Evolutionary conservation across 2,329 filamentous ascomycete species (phyloP), one percentile per base, ranked within the genome.

Genomic region (Seiridium cupressi): DNA sequence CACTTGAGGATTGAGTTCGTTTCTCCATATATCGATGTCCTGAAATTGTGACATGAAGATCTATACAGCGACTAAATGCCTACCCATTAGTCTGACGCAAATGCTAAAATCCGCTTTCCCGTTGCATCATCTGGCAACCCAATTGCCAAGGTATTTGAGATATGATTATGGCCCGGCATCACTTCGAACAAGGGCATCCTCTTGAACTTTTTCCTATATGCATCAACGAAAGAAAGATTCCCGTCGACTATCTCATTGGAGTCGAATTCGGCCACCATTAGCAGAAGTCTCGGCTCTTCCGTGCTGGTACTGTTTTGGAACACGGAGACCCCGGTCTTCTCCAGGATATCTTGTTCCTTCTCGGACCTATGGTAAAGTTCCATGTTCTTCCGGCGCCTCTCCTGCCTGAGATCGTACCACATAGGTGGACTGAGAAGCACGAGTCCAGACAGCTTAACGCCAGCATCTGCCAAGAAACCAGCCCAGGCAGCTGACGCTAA

Each of bases 61-160:
- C 18, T 26, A 26, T 26, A 3, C 10, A 49, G 35, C 10, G 7
- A 5, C 11, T 13, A 9, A n/a, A 3, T 35, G 3, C 9, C 8
- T 34, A 3, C 3, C 11, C 44, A 56, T 32, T 46, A 11, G 13
- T 35, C 55, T 34, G 31, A 3, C 10, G 57, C 57, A 57, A 60
- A 49, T 31, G 51, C 58, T n/a, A 60, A 42, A 18, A 57, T 60
- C 8, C 56, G 46, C 34, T 49, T 49, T 13, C 46, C 56, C 9
- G 48, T 31, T 18, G 13, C 31, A 34, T 57, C 55, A 34, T 10
- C 26, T 13, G 38, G 55, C 4, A 47, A 40, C 8, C 31, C 55
- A 5, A 57, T 48, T n/a, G 40, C 44, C 42, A 47, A 35, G 13
- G 32, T 57, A 31, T 57, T 47, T 10, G 44, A 57, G 2, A 57